A percentile compares a stretch with the other conserved stretches of the same genome.
Evolutionary conservation across 1,284 basidiomycete species (phyloP).

Genomic region (Agaricales sp.): DNA sequence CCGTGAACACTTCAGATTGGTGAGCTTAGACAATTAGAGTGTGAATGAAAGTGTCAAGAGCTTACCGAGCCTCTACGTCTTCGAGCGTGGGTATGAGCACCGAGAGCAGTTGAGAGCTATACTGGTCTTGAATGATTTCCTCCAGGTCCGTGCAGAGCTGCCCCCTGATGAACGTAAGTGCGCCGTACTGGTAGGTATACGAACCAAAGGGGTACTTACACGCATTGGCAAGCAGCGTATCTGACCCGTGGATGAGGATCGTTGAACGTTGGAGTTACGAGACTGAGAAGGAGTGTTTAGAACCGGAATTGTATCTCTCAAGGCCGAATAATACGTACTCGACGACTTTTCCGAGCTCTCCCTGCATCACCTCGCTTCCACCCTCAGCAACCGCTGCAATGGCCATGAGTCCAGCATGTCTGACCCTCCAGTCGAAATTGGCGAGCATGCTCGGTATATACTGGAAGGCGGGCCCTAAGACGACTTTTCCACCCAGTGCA

Average conservation of each 20-base stretch:
- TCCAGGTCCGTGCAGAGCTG: slow-evolving; percentile 79
- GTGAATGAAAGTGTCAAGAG: slow-evolving; percentile 2
- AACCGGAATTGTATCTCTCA: slow-evolving; percentile 1
- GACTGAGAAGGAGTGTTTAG: slow-evolving; percentile 25
- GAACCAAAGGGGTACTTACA: slow-evolving; percentile 37
- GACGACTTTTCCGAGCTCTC: slow-evolving; percentile 67
- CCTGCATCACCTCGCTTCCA: slow-evolving; percentile 66
- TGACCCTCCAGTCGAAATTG: slow-evolving; percentile 69
- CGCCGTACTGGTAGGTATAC: not conserved
- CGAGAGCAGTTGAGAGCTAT: slow-evolving; percentile 57
- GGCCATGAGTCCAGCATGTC: slow-evolving; percentile 76
- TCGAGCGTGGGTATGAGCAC: slow-evolving; percentile 65
- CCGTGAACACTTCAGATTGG: slow-evolving; percentile 66
- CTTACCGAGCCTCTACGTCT: slow-evolving; percentile 65
- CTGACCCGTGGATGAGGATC: slow-evolving; percentile 76
- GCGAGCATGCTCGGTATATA: slow-evolving; percentile 73
- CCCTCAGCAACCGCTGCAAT: slow-evolving; percentile 73
- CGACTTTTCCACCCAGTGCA: slow-evolving; percentile 56
- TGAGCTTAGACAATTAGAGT: slow-evolving; percentile 7
- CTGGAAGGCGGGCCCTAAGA: slow-evolving; percentile 62
- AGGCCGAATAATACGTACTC: slow-evolving; percentile 31
- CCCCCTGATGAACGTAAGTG: slow-evolving; percentile 33
- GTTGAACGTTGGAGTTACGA: slow-evolving; percentile 65
- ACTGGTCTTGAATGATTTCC: slow-evolving; percentile 69
- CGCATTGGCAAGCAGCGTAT: slow-evolving; percentile 79